Percentiles rank a stretch among this genome's conserved stretches.
These are phyloP conservation scores for Boletus patriciae DNA, from an alignment of 768 basidiomycete species.

Conservation along the genomic window DNA sequence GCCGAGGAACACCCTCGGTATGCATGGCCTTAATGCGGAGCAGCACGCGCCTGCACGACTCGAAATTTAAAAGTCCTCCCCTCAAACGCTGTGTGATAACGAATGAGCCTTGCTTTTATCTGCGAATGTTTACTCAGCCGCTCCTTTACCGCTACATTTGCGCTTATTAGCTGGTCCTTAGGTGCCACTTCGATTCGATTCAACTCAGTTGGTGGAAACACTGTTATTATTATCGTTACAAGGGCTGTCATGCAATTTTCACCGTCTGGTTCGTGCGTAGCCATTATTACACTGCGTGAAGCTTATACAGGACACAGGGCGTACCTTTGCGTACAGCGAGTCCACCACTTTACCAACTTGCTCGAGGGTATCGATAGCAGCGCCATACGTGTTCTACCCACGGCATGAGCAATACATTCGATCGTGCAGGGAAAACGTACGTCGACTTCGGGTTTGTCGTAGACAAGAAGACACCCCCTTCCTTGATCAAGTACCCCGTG, in stretches of 20 bases:
- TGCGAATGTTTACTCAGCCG: background rate
- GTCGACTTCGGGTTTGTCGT: constrained; percentile 81
- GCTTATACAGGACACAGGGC: background rate
- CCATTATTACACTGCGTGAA: background rate
- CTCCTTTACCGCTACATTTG: background rate
- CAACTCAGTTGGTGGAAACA: background rate
- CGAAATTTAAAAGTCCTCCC: background rate
- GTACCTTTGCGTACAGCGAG: constrained; percentile 83
- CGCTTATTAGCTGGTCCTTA: background rate
- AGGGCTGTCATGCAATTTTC: constrained; percentile 38
- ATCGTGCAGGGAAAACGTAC: constrained; percentile 46
- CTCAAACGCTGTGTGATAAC: background rate
- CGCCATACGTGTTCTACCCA: constrained; percentile 77
- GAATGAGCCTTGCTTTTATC: background rate
- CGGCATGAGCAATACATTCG: constrained; percentile 4
- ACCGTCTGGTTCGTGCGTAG: constrained; percentile 35
- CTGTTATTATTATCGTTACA: background rate
- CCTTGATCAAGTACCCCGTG: constrained; percentile 97
- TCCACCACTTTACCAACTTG: constrained; percentile 95
- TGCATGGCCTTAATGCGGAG: background rate
- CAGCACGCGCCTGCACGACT: background rate
- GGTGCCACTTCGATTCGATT: background rate
- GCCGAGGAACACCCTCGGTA: background rate
- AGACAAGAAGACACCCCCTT: constrained; percentile 87
- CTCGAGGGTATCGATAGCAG: constrained; percentile 85